Percentiles rank a stretch among this genome's conserved stretches.
Evolutionary conservation across 495 filamentous ascomycete species (phyloP).

Genomic region (Neurospora sp.): DNA sequence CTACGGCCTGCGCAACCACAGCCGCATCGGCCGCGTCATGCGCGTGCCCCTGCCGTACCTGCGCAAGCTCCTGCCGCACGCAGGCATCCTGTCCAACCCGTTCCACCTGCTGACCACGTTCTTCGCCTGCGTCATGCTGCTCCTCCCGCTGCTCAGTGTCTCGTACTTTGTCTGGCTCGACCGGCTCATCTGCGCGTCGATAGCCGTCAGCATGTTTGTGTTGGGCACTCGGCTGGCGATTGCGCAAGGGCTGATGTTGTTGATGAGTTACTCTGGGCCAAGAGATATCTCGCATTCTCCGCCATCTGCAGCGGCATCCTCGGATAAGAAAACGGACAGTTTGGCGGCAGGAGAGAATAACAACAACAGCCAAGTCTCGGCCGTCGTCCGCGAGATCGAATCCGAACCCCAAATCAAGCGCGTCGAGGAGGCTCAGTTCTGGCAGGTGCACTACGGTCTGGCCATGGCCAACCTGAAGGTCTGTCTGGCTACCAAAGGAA

Average conservation of each 20-base stretch:
- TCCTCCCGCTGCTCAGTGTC: slow-evolving; percentile 74
- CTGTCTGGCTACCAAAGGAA: slow-evolving; percentile 38
- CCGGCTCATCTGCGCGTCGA: slow-evolving; percentile 64
- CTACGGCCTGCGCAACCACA: slow-evolving; percentile 81
- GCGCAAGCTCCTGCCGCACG: slow-evolving; percentile 38
- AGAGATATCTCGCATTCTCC: neutral
- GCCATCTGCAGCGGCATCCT: neutral
- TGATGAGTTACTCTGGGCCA: slow-evolving; percentile 66
- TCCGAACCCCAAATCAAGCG: slow-evolving; percentile 62
- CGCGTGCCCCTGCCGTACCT: slow-evolving; percentile 74
- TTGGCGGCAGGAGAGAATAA: slow-evolving; percentile 1
- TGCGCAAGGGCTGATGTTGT: slow-evolving; percentile 80
- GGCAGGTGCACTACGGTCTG: slow-evolving; percentile 96
- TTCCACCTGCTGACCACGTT: slow-evolving; percentile 88
- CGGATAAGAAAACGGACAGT: slow-evolving; percentile 2
- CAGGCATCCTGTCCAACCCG: slow-evolving; percentile 69
- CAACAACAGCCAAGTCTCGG: slow-evolving; percentile 46
- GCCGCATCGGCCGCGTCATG: slow-evolving; percentile 75
- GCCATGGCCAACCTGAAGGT: slow-evolving; percentile 93
- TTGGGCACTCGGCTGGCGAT: slow-evolving; percentile 75
- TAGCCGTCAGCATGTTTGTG: slow-evolving; percentile 76
- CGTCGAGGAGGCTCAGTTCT: slow-evolving; percentile 86
- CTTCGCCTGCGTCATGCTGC: slow-evolving; percentile 67
- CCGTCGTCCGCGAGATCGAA: slow-evolving; percentile 76
- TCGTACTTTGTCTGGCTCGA: slow-evolving; percentile 71